Percentiles rank a stretch among this genome's conserved stretches.
Evolutionary conservation across 768 basidiomycete species (phyloP).

Genomic region (Amanita pallidorosea): DNA sequence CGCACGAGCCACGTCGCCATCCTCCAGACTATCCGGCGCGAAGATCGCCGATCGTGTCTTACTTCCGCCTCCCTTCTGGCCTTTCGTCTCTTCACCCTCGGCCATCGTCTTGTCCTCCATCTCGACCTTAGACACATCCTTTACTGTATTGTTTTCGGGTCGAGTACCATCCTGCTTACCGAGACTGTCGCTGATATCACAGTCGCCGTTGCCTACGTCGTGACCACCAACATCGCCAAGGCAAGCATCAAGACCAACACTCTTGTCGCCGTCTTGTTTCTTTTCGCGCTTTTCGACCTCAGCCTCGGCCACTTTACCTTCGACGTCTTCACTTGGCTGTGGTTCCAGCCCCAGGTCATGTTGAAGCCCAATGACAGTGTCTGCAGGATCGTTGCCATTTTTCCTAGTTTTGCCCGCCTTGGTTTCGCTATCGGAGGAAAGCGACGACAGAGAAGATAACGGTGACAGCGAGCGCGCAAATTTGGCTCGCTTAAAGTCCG

Average conservation of each 20-base stretch:
- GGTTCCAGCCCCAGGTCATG: neutral
- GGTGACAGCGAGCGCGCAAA: neutral
- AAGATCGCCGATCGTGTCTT: slow-evolving; percentile 2
- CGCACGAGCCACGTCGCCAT: slow-evolving; percentile 15
- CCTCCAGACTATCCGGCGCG: slow-evolving; percentile 12
- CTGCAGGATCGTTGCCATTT: neutral
- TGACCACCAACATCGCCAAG: neutral
- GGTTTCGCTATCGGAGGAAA: neutral
- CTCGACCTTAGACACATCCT: neutral
- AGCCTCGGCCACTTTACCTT: neutral
- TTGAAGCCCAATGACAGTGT: neutral
- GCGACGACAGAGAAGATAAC: neutral
- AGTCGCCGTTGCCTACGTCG: neutral
- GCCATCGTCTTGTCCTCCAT: neutral
- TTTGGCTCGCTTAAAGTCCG: neutral
- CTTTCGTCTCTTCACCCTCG: neutral
- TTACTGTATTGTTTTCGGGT: neutral
- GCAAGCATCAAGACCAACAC: neutral
- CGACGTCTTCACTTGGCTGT: neutral
- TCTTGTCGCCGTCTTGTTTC: too few species aligned
- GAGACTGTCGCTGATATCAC: neutral
- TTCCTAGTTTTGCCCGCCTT: neutral
- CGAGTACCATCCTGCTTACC: slow-evolving; percentile 3
- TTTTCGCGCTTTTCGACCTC: neutral
- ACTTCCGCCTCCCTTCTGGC: neutral